phyloP scores from a whole-genome alignment of 768 basidiomycete genomes.

The Panaeolus papilionaceus region DNA sequence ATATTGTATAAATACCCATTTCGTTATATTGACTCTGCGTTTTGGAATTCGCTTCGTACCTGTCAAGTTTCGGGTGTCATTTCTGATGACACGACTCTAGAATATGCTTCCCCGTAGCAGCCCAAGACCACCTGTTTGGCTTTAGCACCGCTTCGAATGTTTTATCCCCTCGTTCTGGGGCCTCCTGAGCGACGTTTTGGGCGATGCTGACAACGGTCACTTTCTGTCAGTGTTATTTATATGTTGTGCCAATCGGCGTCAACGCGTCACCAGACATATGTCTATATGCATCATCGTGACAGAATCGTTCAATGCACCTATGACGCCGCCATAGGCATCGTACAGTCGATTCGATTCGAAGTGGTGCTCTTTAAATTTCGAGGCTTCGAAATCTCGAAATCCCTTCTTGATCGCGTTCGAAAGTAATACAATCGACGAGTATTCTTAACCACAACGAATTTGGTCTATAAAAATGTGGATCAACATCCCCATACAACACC shows the following conservation, averaged over 20 bases:
- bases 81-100: background rate
- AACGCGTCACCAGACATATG: background rate
- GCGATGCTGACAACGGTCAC: background rate
- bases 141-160: conserved; percentile 13
- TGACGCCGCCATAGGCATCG: background rate
- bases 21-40: background rate
- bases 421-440: background rate
- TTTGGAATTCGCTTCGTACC: background rate
- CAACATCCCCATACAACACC: background rate
- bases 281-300: background rate
- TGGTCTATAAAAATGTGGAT: background rate
- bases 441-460: background rate
- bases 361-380: background rate
- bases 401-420: conserved; percentile 6
- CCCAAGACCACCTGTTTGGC: conserved; percentile 7
- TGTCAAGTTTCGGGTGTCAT: background rate
- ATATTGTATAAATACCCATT: background rate
- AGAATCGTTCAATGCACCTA: background rate
- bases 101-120: background rate
- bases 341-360: background rate
- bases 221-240: background rate
- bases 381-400: background rate
- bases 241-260: background rate
- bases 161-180: background rate
- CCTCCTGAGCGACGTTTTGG: background rate